A percentile compares a stretch with the other conserved stretches of the same genome.
These are phyloP conservation scores for Colletotrichum agaves DNA, from an alignment of 2,329 filamentous ascomycete genomes.

Conservation along the genomic window DNA sequence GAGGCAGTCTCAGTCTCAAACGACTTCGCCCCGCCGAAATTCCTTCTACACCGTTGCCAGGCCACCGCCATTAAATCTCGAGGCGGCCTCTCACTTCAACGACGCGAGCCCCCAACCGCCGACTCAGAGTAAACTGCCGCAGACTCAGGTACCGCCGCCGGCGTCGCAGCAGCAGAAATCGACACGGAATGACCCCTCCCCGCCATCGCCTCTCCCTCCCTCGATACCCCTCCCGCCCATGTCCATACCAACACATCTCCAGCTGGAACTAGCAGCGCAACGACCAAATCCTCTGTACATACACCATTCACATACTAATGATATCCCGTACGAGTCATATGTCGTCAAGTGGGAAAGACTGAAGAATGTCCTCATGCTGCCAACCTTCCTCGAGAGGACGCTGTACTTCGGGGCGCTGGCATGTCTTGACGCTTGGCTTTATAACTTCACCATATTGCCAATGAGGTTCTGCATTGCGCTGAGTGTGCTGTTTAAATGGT, in stretches of 20 bases:
- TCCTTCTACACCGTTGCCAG: slow-evolving; percentile 59
- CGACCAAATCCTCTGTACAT: slow-evolving; percentile 74
- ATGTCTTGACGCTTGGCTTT: slow-evolving; percentile 95
- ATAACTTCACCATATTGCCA: slow-evolving; percentile 95
- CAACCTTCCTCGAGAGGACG: slow-evolving; percentile 83
- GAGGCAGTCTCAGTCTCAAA: slow-evolving; percentile 46
- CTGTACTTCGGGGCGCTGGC: slow-evolving; percentile 89
- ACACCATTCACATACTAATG: slow-evolving; percentile 65
- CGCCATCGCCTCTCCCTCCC: slow-evolving; percentile 62
- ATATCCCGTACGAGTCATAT: slow-evolving; percentile 88
- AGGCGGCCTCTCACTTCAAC: slow-evolving; percentile 38
- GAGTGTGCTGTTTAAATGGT: slow-evolving; percentile 81
- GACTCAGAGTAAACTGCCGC: slow-evolving; percentile 30
- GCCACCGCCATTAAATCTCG: slow-evolving; percentile 59
- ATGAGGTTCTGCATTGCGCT: slow-evolving; percentile 87
- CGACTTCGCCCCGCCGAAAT: slow-evolving; percentile 56
- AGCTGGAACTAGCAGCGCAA: slow-evolving; percentile 71
- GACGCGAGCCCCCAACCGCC: slow-evolving; percentile 10
- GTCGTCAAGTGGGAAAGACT: slow-evolving; percentile 92
- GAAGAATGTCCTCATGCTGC: slow-evolving; percentile 86
- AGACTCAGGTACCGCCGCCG: slow-evolving; percentile 47
- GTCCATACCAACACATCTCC: slow-evolving; percentile 73
- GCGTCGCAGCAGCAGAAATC: slow-evolving; percentile 49
- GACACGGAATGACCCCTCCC: slow-evolving; percentile 43
- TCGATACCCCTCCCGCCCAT: slow-evolving; percentile 72